Evolutionary conservation across 2,329 filamentous ascomycete genomes (phyloP).

Genomic region (Camptophora hylomeconis): DNA sequence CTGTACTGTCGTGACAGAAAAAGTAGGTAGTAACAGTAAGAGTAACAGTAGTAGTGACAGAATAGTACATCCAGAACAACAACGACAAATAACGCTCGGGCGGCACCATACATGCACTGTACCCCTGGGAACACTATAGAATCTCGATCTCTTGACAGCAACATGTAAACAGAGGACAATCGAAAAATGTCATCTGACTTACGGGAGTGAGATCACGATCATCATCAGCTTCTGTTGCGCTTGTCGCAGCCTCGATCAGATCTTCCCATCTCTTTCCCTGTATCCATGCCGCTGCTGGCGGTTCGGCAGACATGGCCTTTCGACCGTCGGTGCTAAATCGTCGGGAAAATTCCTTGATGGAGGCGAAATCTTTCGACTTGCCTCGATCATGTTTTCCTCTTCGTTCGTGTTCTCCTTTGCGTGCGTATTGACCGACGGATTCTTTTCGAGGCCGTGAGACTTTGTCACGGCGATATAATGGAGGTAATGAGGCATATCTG

Average conservation of each 20-base stretch:
- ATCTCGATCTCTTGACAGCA: constrained; percentile 20
- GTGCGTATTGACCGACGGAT: constrained; percentile 67
- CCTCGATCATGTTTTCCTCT: constrained; percentile 44
- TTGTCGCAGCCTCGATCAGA: constrained; percentile 85
- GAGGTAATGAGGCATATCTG: constrained; percentile 76
- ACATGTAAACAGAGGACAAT: constrained; percentile 20
- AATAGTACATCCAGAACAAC: too few species aligned
- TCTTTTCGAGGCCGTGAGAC: constrained; percentile 67
- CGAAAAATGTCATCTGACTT: constrained; percentile 31
- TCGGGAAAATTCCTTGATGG: constrained; percentile 60
- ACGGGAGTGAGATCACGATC: constrained; percentile 78
- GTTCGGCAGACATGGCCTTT: constrained; percentile 79
- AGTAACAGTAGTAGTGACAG: constrained; percentile 16
- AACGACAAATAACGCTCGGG: too few species aligned
- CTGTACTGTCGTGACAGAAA: too few species aligned
- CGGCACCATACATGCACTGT: too few species aligned
- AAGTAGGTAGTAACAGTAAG: too few species aligned
- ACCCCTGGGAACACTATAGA: constrained; percentile 13
- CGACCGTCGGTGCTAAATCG: constrained; percentile 61
- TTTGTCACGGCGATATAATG: constrained; percentile 61
- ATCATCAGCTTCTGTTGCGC: constrained; percentile 79
- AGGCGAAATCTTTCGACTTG: constrained; percentile 17
- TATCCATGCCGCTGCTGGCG: constrained; percentile 54
- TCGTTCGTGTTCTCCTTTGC: constrained; percentile 67
- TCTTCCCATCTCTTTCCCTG: constrained; percentile 92